Percentiles rank a stretch among this genome's conserved stretches.
These are phyloP conservation scores for Solanum rostratum DNA, from an alignment of 257 asterid genomes.

Conservation along the genomic window DNA sequence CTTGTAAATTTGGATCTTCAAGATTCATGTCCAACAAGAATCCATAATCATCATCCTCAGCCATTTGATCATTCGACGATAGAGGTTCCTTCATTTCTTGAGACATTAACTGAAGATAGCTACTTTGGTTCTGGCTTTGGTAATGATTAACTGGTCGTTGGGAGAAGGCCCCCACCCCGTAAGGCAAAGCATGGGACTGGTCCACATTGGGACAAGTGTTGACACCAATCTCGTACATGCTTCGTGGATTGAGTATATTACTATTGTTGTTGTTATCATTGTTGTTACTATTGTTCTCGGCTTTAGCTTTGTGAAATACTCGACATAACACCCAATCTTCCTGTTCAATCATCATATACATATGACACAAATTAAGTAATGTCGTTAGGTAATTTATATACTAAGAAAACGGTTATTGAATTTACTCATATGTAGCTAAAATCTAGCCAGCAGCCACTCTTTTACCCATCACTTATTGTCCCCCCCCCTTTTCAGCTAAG, in stretches of 20 bases:
- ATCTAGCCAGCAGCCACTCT: background rate
- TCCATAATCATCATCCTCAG: constrained; percentile 21
- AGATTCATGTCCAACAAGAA: constrained; percentile 23
- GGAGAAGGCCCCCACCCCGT: constrained; percentile 7
- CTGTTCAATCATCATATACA: constrained; percentile 19
- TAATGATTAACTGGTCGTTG: constrained; percentile 5
- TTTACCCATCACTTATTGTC: background rate
- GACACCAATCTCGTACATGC: constrained; percentile 5
- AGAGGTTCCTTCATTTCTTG: constrained; percentile 5
- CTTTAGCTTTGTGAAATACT: constrained; percentile 60
- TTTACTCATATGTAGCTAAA: background rate
- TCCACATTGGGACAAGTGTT: constrained; percentile 12
- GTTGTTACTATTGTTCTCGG: constrained; percentile 21
- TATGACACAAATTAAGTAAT: background rate
- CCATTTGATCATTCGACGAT: background rate
- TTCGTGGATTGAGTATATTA: constrained; percentile 2
- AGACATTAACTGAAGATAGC: constrained; percentile 5
- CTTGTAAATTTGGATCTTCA: constrained; percentile 9
- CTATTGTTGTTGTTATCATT: no score
- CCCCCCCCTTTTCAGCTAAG: background rate
- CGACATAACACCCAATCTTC: constrained; percentile 84
- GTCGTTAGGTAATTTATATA: background rate
- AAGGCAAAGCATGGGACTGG: background rate
- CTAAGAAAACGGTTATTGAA: background rate
- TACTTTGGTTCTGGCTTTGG: constrained; percentile 4